phyloP scores from a whole-genome alignment of 2,329 filamentous ascomycete genomes.

The Alternaria atra region DNA sequence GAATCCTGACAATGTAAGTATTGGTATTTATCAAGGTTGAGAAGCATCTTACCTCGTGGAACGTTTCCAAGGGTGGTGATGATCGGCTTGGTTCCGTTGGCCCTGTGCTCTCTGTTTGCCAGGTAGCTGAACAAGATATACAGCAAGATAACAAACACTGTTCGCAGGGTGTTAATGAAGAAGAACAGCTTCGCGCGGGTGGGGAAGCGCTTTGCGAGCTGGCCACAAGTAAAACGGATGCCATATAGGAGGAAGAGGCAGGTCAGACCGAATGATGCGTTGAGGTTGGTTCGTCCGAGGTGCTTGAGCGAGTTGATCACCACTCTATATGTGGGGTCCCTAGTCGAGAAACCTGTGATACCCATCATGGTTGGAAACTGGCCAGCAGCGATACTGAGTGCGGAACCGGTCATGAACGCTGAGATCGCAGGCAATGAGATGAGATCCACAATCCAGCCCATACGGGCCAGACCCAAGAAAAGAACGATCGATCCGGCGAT shows the following conservation, averaged over 20 bases:
- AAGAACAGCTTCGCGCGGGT: constrained; percentile 78
- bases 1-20: constrained; percentile 62
- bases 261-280: constrained; percentile 87
- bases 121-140: constrained; percentile 93
- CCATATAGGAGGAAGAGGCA: constrained; percentile 81
- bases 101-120: constrained; percentile 68
- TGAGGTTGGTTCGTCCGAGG: constrained; percentile 69
- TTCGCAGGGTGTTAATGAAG: constrained; percentile 89
- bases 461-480: constrained; percentile 79
- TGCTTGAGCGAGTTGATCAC: constrained; percentile 82
- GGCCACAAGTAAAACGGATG: constrained; percentile 69
- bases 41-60: constrained; percentile 68
- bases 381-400: constrained; percentile 85
- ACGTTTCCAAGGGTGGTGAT: constrained; percentile 81
- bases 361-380: constrained; percentile 87
- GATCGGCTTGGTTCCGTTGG: constrained; percentile 60
- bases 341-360: constrained; percentile 75
- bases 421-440: constrained; percentile 91
- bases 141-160: constrained; percentile 87
- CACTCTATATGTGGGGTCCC: constrained; percentile 81
- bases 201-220: constrained; percentile 73
- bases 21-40: neutral
- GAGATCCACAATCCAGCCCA: constrained; percentile 92
- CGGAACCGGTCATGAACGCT: constrained; percentile 97
- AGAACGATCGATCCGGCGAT: constrained; percentile 82